Percentiles rank a stretch among this genome's conserved stretches.
These are phyloP conservation scores for Quercus tomentella DNA, from an alignment of 331 rosid genomes.

Conservation along the genomic window DNA sequence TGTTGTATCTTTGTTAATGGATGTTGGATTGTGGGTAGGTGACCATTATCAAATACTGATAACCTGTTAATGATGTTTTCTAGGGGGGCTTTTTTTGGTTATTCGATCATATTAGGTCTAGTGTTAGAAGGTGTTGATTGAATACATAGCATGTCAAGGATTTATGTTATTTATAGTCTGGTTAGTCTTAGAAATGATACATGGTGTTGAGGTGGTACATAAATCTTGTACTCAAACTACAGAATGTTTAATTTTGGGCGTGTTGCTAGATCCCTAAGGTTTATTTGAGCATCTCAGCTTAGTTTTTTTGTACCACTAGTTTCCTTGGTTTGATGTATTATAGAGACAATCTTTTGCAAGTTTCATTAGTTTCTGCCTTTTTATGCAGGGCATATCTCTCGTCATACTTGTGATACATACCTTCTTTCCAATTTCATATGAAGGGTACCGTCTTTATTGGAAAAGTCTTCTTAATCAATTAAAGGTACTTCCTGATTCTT, in stretches of 20 bases:
- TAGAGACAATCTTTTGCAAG: not conserved
- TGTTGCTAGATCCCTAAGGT: not conserved
- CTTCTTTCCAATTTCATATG: constrained; percentile 69
- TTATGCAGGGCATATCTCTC: constrained; percentile 66
- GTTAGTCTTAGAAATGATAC: not conserved
- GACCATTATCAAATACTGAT: not conserved
- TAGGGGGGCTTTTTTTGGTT: not conserved
- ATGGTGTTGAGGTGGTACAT: not conserved
- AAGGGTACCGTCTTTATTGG: constrained; percentile 66
- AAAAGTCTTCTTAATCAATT: constrained; percentile 45
- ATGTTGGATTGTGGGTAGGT: not conserved
- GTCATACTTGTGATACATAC: constrained; percentile 57
- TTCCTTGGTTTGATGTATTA: not conserved
- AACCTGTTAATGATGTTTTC: not conserved
- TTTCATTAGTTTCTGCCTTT: constrained; percentile 16
- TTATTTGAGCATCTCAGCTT: constrained; percentile 12
- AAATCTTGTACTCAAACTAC: not conserved
- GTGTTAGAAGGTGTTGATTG: too few relatives aligned
- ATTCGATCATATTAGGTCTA: too few relatives aligned
- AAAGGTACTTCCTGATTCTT: constrained; percentile 52
- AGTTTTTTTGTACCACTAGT: constrained; percentile 2
- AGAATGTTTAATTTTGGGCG: not conserved
- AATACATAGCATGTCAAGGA: not conserved
- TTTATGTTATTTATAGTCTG: not conserved
- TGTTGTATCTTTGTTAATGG: not conserved